These are phyloP conservation scores for Excoecaria agallocha DNA, from an alignment of 345 rosid species.

Conservation along the genomic window DNA sequence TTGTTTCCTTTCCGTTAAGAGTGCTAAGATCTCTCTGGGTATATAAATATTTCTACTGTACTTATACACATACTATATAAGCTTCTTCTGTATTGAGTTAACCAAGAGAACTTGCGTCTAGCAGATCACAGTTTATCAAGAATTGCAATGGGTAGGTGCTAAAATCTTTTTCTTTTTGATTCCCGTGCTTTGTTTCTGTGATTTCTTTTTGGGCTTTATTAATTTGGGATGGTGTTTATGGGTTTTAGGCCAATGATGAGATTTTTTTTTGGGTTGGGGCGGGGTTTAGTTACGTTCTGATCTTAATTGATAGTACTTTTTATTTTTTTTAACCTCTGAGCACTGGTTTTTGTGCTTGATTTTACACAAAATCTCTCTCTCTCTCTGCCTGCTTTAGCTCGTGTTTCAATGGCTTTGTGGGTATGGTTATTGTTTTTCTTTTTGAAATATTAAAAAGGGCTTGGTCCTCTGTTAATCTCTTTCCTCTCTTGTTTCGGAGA, in stretches of 20 bases:
- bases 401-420: conserved; percentile 7
- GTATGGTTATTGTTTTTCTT: background rate
- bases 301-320: too few species aligned
- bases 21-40: conserved; percentile 27
- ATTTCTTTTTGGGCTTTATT: conserved; percentile 10
- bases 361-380: background rate
- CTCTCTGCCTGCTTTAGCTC: conserved; percentile 10
- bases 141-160: conserved; percentile 46
- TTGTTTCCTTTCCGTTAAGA: conserved; percentile 22
- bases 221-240: conserved; percentile 10
- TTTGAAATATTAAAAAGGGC: background rate
- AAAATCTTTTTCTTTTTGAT: conserved; percentile 6
- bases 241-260: background rate
- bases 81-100: conserved; percentile 29
- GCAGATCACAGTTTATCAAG: conserved; percentile 24
- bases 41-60: background rate
- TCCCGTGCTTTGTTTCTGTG: conserved; percentile 19
- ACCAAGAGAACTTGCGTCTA: conserved; percentile 22
- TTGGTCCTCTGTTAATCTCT: background rate
- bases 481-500: background rate
- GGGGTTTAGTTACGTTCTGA: too few species aligned
- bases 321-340: too few species aligned
- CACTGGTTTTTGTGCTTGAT: conserved; percentile 25
- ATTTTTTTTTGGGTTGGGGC: conserved; percentile 7
- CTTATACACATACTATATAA: conserved; percentile 20